Conservation (phyloP, 495 filamentous ascomycete genomes). For the Trichoderma virens region DNA sequence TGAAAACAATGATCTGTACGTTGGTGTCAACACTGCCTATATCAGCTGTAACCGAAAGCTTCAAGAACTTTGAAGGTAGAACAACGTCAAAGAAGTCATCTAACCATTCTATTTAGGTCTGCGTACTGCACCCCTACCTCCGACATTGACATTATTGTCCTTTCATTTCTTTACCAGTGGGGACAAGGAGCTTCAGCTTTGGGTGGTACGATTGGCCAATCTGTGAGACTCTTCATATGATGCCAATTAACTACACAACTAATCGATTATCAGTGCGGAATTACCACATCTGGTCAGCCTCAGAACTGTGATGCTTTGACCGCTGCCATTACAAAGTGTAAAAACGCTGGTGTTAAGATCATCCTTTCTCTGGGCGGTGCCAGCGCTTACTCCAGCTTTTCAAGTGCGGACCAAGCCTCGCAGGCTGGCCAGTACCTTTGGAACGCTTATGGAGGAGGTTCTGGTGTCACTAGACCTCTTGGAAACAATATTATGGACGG, state of each 20-base stretch:
- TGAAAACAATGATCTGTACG: slow-evolving; percentile 31
- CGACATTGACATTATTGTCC: slow-evolving; percentile 42
- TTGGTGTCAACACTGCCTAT: no score
- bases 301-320: slow-evolving; percentile 22
- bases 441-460: slow-evolving; percentile 49
- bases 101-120: slow-evolving; percentile 10
- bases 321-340: slow-evolving; percentile 48
- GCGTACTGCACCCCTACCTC: slow-evolving; percentile 29
- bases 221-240: neutral
- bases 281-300: neutral
- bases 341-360: slow-evolving; percentile 48
- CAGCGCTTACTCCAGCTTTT: neutral
- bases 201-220: slow-evolving; percentile 29
- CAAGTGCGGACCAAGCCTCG: neutral
- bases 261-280: no score
- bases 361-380: slow-evolving; percentile 50
- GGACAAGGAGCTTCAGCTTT: slow-evolving; percentile 24
- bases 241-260: no score
- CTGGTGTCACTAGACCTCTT: slow-evolving; percentile 37
- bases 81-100: no score
- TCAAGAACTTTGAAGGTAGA: no score
- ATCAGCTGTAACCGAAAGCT: no score
- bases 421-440: slow-evolving; percentile 33
- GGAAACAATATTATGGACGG: slow-evolving; percentile 35
- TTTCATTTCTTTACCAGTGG: slow-evolving; percentile 44